Base-by-base conservation (phyloP, 1,284 basidiomycete species). In the Abortiporus biennis region DNA sequence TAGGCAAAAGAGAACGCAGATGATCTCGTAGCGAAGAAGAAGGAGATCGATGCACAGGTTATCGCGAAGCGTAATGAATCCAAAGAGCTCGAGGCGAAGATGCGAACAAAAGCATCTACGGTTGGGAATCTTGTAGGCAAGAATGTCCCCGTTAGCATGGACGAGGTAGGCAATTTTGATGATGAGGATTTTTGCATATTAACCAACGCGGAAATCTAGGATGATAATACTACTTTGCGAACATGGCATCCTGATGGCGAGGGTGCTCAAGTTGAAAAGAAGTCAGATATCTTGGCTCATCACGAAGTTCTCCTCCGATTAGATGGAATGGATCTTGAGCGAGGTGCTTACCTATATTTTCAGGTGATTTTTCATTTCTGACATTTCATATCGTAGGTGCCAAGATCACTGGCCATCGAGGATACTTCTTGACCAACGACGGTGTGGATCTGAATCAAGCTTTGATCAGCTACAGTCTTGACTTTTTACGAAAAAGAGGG, bases 391-490 rank as follows among this genome's bases (percentile, higher is more conserved):
- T 36, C 3, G 16, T 51, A 90, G 88, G 91, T 39, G 76, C 87
- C 40, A 99, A 98, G 70, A 81, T 98, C 45, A 80, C 86, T 12
- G 96, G 95, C 3, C 95, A 99, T 69, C 78, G 95, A 61, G 95
- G 95, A 2, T 99, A 92, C 73, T 99, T 92, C 76, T 74, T 98
- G 34, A 94, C 85, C 5, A 87, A 91, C 61, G 94, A 98, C 56
- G 95, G 95, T 45, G 80, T 99, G 51, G 95, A 98, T 67, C 81
- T 99, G 38, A 99, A 98, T 65, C 94, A 95, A 66, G 95, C 96
- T 0, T 72, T 99, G 44, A 92, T 99, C 66, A 82, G 85, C 48
- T 98, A 99, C 58, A 93, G 92, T 1, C 81, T 99, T 47, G 89
- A 98, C 61, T 99, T 96, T 64, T 71, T 99, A 44, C 76, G 92